These are phyloP conservation scores for Tuber magnatum DNA, from an alignment of 495 filamentous ascomycete species.

Conservation along the genomic window DNA sequence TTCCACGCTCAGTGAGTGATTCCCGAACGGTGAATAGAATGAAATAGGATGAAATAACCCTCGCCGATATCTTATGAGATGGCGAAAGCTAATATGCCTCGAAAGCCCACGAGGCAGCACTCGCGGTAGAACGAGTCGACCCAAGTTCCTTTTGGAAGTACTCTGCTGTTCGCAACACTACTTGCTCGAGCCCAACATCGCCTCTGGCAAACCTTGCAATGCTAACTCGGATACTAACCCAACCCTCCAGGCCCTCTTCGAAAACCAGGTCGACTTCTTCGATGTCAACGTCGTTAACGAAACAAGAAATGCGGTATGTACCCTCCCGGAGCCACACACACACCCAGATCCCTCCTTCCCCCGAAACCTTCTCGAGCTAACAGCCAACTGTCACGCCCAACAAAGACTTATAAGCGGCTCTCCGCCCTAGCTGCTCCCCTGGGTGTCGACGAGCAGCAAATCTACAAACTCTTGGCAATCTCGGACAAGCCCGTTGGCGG, in stretches of 20 bases:
- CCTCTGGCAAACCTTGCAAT: neutral
- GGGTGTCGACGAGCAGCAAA: slow-evolving; percentile 57
- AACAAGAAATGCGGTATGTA: slow-evolving; percentile 53
- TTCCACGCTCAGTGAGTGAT: slow-evolving; percentile 54
- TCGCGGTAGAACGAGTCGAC: slow-evolving; percentile 62
- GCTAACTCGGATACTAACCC: neutral
- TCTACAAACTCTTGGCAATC: slow-evolving; percentile 61
- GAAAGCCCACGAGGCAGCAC: slow-evolving; percentile 68
- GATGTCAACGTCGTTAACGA: slow-evolving; percentile 77
- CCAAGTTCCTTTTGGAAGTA: slow-evolving; percentile 72
- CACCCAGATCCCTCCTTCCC: neutral
- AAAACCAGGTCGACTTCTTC: slow-evolving; percentile 63
- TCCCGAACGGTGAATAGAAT: neutral
- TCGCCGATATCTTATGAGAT: neutral
- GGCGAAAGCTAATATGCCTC: neutral
- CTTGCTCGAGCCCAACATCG: neutral
- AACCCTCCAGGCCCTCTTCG: slow-evolving; percentile 53
- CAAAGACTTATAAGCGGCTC: slow-evolving; percentile 66
- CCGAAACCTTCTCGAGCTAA: neutral
- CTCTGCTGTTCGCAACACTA: slow-evolving; percentile 44
- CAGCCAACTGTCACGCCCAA: neutral
- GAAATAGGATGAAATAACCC: neutral
- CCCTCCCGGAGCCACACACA: neutral
- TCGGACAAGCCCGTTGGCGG: slow-evolving; percentile 56
- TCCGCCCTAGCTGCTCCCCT: slow-evolving; percentile 57